Evolutionary conservation across 345 rosid species (phyloP), one percentile per base, ranked within the genome.

Genomic region (Melastoma malabathricum): DNA sequence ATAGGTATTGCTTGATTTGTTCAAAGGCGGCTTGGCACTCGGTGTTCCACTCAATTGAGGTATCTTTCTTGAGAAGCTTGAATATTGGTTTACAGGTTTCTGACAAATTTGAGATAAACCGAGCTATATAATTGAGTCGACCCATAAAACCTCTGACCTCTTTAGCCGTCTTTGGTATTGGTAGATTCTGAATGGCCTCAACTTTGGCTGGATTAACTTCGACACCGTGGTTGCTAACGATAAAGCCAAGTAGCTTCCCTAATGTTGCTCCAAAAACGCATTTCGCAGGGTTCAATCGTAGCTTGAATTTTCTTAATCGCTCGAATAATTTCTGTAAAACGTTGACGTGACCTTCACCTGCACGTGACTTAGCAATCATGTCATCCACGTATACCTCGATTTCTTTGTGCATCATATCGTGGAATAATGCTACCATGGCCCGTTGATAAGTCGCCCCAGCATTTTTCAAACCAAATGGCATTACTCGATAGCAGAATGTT

Each of bases 361-460:
- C 0, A 2, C 34, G 14, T 14, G 58, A 18, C 13, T 44, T 22
- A 13, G n/a, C 58, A 10, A 55, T 55, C 48, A 20, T 44, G 9
- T 55, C 58, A 44, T 47, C 44, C 22, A 47, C 48, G 31, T 25
- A 46, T 2, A 29, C 38, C 15, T 31, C 51, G 8, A 46, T 13
- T 13, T 56, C 52, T 12, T 15, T 15, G 13, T 56, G 51, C 52
- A 56, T 56, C 51, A 56, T 56, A 46, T 56, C 25, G 13, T 56
- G 27, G 15, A 56, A 46, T 9, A 56, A 10, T 2, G 51, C 47
- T 5, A 34, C 27, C 50, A 34, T 34, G 4, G 31, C 31, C 2
- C 34, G 13, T 18, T 46, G 44, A 16, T 46, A 56, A 14, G 51
- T 56, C 12, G 52, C 51, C 20, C 27, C 52, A 0, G 20, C 18